Base-by-base conservation (phyloP, 768 basidiomycete species). In the Lactifluus echinatus region DNA sequence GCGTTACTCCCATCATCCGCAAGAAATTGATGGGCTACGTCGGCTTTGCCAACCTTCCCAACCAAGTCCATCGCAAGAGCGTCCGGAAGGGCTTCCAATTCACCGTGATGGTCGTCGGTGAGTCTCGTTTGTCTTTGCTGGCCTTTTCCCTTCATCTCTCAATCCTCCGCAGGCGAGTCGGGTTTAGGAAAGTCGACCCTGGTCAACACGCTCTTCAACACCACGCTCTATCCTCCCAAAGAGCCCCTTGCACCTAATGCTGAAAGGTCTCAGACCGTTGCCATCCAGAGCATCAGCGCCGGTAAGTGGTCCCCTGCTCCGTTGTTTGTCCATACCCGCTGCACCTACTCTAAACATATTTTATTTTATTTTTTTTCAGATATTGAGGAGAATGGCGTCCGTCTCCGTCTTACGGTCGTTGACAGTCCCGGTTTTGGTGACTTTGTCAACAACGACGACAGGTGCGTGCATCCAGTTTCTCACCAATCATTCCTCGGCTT, bases 381-480 rank as follows among this genome's bases (percentile, higher is more conserved):
- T 70, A 98, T 99, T 67, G 95, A 98, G 76, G 96, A 99, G 77
- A 95, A 89, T 59, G 95, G 94, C 57, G 96, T 98, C 40, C 83
- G 94, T 64, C 83, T 98, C 43, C 93, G 93, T 69, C 75, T 99
- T 55, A 98, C 93, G n/a, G 95, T 99, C 60, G 96, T 99, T 62
- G 96, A 99, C 70, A 99, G 94, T 28, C 96, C 96, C 55, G 96
- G 96, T 33, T 99, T 97, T 68, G 96, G 96, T 60, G 96, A 99
- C 72, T 98, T 96, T 71, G 94, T 98, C 69, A 97, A 99, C 79
- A 99, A 99, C 71, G 92, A 96, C 65, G 93, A 96, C 68, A 93
- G 93, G 93, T 92, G 61, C 57, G 61, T 50, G 39, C 11, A 33
- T 11, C 34, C 29, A n/a, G n/a, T 12, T n/a, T 7, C 34, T 24